These are phyloP conservation scores for Flaveria ramosissima DNA, from an alignment of 129 eudicot species.

Conservation along the genomic window DNA sequence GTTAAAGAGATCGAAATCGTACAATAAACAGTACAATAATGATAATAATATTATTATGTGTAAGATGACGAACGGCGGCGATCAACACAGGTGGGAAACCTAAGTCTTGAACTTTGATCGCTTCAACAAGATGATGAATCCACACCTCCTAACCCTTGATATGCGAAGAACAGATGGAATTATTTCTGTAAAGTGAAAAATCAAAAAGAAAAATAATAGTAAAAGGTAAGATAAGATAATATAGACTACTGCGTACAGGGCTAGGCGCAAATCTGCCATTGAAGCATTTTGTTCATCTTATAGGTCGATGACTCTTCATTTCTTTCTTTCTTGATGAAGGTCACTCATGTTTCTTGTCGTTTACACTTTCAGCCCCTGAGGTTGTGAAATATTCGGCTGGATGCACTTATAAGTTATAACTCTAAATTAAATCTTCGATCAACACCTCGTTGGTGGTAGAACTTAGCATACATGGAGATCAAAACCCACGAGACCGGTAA, in stretches of 20 bases:
- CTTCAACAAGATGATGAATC: slow-evolving; percentile 30
- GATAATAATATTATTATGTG: background rate
- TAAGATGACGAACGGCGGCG: slow-evolving; percentile 36
- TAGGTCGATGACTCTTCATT: slow-evolving; percentile 20
- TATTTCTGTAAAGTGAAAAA: slow-evolving; percentile 23
- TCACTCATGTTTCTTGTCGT: slow-evolving; percentile 29
- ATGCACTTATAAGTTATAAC: background rate
- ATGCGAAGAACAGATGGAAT: slow-evolving; percentile 19
- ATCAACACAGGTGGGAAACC: slow-evolving; percentile 40
- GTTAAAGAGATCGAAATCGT: slow-evolving; percentile 15
- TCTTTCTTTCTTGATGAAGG: slow-evolving; percentile 20
- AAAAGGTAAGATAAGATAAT: slow-evolving; percentile 9
- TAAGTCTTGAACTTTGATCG: slow-evolving; percentile 22
- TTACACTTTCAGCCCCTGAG: background rate
- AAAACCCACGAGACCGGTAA: no score
- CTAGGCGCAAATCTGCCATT: slow-evolving; percentile 47
- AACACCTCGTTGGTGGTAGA: no score
- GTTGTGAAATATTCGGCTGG: slow-evolving; percentile 18
- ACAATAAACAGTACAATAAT: slow-evolving; percentile 20
- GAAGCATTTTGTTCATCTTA: slow-evolving; percentile 26
- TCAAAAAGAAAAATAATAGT: slow-evolving; percentile 21
- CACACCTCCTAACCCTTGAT: slow-evolving; percentile 43
- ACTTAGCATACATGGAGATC: no score
- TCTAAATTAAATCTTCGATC: no score
- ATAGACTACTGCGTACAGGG: slow-evolving; percentile 41